Evolutionary conservation across 176 grass and related monocot species (phyloP).

Genomic region (Juncus effusus): DNA sequence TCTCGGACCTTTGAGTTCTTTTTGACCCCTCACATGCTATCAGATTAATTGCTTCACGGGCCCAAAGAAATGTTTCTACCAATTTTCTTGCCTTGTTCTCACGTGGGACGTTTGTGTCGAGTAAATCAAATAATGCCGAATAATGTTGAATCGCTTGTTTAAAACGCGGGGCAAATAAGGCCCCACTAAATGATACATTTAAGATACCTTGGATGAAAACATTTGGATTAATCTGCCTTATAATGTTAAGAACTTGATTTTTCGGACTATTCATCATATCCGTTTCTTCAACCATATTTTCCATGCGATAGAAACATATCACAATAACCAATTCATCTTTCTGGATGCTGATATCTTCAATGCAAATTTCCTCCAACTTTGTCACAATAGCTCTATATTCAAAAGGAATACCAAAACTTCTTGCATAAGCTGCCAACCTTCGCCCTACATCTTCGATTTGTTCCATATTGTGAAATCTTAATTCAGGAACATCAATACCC

Average conservation of each 20-base stretch:
- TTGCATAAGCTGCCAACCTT: background rate
- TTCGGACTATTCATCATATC: slow-evolving; percentile 16
- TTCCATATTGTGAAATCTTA: slow-evolving; percentile 17
- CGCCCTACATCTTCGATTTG: slow-evolving; percentile 30
- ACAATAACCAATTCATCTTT: background rate
- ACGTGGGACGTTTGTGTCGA: slow-evolving; percentile 15
- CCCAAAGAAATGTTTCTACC: slow-evolving; percentile 31
- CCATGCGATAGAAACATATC: slow-evolving; percentile 28
- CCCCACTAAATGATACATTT: slow-evolving; percentile 18
- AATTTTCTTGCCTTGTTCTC: slow-evolving; percentile 24
- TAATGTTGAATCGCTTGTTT: slow-evolving; percentile 34
- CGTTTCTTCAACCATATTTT: slow-evolving; percentile 13
- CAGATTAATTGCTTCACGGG: slow-evolving; percentile 6
- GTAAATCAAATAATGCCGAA: background rate
- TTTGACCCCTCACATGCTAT: too few relatives aligned
- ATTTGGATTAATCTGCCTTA: slow-evolving; percentile 18
- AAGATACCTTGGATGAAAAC: too few relatives aligned
- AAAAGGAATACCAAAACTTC: slow-evolving; percentile 30
- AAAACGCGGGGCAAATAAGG: slow-evolving; percentile 35
- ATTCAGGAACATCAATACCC: background rate
- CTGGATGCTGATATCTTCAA: too few relatives aligned
- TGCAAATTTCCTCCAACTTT: background rate
- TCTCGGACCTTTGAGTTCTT: slow-evolving; percentile 29
- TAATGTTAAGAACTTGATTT: slow-evolving; percentile 28
- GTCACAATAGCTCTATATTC: slow-evolving; percentile 20